Percentiles rank a stretch among this genome's conserved stretches.
These are phyloP conservation scores for Neoboletus magnificus DNA, from an alignment of 768 basidiomycete species.

Conservation along the genomic window DNA sequence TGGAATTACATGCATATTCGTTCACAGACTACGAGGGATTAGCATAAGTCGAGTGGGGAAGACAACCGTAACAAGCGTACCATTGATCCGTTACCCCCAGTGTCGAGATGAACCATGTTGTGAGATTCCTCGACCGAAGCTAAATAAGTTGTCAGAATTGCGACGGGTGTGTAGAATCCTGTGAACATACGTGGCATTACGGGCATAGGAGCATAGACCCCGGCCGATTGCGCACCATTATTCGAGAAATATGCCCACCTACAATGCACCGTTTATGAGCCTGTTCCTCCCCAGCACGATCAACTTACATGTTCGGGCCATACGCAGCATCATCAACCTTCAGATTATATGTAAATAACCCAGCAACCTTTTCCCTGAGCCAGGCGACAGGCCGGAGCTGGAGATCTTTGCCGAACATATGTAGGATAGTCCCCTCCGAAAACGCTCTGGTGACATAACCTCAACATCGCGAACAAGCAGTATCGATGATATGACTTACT, in stretches of 20 bases:
- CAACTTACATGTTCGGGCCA: slow-evolving; percentile 15
- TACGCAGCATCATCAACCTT: slow-evolving; percentile 8
- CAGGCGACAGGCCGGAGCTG: slow-evolving; percentile 1
- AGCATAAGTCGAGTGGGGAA: background rate
- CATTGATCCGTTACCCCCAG: slow-evolving; percentile 17
- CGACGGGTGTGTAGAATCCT: background rate
- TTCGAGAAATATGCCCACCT: slow-evolving; percentile 21
- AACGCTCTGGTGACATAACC: slow-evolving; percentile 2
- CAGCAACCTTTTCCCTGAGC: slow-evolving; percentile 16
- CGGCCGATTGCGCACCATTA: background rate
- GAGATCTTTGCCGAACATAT: background rate
- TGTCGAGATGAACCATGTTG: slow-evolving; percentile 17
- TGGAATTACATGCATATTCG: slow-evolving; percentile 18
- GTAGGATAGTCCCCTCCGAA: background rate
- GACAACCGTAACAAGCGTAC: background rate
- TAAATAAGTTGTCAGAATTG: background rate
- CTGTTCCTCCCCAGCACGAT: background rate
- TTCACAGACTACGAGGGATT: slow-evolving; percentile 4
- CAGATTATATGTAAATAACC: slow-evolving; percentile 15
- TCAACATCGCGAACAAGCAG: background rate
- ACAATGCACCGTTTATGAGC: background rate
- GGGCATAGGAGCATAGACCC: background rate
- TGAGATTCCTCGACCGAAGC: slow-evolving; percentile 21
- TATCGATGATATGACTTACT: slow-evolving; percentile 3
- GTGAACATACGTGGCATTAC: slow-evolving; percentile 2